Base-by-base conservation (phyloP, 257 asterid genomes). In the Salvia splendens region DNA sequence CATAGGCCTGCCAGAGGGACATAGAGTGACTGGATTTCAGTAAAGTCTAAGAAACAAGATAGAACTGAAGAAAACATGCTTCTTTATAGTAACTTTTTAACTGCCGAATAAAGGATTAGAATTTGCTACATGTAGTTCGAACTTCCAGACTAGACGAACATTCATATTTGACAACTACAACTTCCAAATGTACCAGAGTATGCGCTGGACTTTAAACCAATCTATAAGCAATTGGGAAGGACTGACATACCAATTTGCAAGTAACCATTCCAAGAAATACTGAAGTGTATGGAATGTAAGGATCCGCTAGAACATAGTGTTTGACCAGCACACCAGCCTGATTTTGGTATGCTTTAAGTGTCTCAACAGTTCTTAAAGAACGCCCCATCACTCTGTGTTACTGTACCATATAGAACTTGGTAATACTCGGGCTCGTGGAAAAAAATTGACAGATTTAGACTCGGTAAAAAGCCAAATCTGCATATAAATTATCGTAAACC, bases 241-340 rank as follows among this genome's bases (percentile, higher is more conserved):
- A 33, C 28, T 41, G 68, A 69, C 85, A 38, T 84, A 92, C 98
- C 96, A 92, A 69, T 87, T 87, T 89, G 91, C 85, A 87, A 20
- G 92, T 81, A 80, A 87, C 40, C 42, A 86, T 74, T 73, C 98
- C 96, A 73, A 84, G 83, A 53, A 92, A 70, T 60, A 92, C 77
- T 55, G 96, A 83, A 60, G 93, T 77, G 80, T 87, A 92, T 12
- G 98, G 98, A 43, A 92, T 80, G 77, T 77, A 80, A 64, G 95
- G 91, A 82, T 89, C 95, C n/a, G 98, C 81, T 36, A 92, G 78
- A 40, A 92, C 78, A 75, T 89, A 92, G 80, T 85, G 78, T 73
- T 81, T 86, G 75, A 89, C 86, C 78, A 89, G 79, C 71, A 84
- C 75, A 66, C 78, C 91, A 68, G 98, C 95, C 73, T 85, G 85